These are phyloP conservation scores for Raffaelea ambrosiae DNA, from an alignment of 2,329 filamentous ascomycete species.

Conservation along the genomic window DNA sequence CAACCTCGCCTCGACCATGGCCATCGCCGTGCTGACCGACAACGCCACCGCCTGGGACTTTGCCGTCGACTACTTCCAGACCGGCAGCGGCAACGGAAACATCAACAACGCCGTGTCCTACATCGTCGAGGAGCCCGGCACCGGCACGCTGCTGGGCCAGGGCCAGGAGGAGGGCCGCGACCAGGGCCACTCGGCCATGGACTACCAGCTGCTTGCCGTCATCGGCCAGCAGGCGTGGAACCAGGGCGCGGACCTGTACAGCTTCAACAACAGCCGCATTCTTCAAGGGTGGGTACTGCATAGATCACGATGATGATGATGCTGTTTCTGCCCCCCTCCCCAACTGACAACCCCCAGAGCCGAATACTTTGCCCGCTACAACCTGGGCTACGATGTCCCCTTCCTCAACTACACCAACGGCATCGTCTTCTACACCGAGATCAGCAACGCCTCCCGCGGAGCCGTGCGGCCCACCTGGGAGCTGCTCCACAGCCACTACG, in stretches of 20 bases:
- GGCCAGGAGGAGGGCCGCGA: neutral
- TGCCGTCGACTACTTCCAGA: neutral
- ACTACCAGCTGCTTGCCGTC: neutral
- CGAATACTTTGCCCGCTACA: neutral
- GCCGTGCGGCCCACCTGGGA: neutral
- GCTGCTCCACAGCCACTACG: neutral
- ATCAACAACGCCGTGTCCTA: neutral
- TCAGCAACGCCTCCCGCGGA: neutral
- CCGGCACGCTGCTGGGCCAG: neutral
- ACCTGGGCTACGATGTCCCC: neutral
- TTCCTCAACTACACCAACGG: neutral
- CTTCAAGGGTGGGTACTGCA: neutral
- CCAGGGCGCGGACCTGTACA: neutral
- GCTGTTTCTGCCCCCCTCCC: too few species aligned
- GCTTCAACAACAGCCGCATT: neutral
- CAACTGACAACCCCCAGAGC: too few species aligned
- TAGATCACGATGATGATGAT: too few species aligned
- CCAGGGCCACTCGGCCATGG: neutral
- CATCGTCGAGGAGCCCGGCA: neutral
- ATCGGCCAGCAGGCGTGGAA: constrained; percentile 1
- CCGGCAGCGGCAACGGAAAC: neutral
- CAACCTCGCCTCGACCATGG: neutral
- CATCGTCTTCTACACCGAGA: neutral
- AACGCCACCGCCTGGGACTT: neutral
- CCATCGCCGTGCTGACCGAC: neutral